Evolutionary conservation across 495 filamentous ascomycete species (phyloP), one percentile per base, ranked within the genome.

Genomic region (Sphaerosporella brunnea): DNA sequence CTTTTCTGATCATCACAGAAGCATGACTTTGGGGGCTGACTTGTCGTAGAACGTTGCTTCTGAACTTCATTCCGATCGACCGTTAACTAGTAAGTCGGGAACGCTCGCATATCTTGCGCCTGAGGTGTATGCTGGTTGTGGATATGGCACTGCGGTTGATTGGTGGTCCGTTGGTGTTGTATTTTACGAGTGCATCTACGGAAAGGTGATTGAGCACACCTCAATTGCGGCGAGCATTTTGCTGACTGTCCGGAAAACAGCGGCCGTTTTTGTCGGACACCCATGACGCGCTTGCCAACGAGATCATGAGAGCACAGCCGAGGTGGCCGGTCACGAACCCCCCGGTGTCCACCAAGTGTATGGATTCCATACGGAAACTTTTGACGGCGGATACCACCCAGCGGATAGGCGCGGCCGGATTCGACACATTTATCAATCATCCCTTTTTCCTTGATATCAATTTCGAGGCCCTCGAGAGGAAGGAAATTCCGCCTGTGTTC

Each of bases 111-210:
- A 97, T 62, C 74, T 97, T 2, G 92, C 90, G 2, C 90, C 90
- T 1, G 90, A 97, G 60, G 92, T 95, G 20, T 97, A 96, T 52
- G 74, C 75, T 51, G 90, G 87, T 20, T 73, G 71, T 32, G 90
- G 88, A 7, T 97, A 97, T 56, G 72, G 75, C 45, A 74, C 72
- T 19, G 83, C 90, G 56, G 86, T 92, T 10, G 90, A 97, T 64
- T 97, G 90, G 90, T 97, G 90, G 90, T 94, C 88, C 11, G 62
- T 97, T 20, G 90, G 90, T 25, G 90, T 97, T 37, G 75, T 88
- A 2, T 94, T 96, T 63, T 97, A 94, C 64, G 90, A 97, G 65
- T 95, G 90, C 71, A 93, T 97, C 39, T 97, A 95, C 66, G 95
- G 90, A 65, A 96, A 92, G 78, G 87, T 88, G 19, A 39, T 7